A percentile compares a stretch with the other conserved stretches of the same genome.
Evolutionary conservation across 2,329 filamentous ascomycete species (phyloP).

Genomic region (Massarina eburnea): DNA sequence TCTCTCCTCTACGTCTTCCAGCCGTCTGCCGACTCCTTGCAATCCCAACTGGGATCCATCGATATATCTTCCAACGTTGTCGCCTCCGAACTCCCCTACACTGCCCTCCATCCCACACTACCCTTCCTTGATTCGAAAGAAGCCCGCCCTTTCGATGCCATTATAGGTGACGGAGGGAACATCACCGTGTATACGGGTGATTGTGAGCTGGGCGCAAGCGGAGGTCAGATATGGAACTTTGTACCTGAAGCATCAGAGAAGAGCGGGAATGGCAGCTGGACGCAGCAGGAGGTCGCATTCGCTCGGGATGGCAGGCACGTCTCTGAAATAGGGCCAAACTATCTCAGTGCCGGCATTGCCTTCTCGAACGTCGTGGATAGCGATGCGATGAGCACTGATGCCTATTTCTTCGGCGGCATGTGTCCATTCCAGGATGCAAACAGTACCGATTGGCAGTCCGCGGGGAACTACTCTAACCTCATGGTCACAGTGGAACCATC

Average conservation of each 20-base stretch:
- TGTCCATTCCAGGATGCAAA: constrained; percentile 57
- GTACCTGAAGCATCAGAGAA: constrained; percentile 47
- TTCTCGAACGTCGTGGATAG: constrained; percentile 66
- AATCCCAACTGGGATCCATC: constrained; percentile 63
- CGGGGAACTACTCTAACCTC: constrained; percentile 75
- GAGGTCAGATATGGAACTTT: constrained; percentile 69
- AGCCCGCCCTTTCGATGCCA: constrained; percentile 65
- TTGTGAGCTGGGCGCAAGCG: constrained; percentile 59
- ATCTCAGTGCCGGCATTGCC: constrained; percentile 62
- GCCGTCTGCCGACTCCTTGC: constrained; percentile 50
- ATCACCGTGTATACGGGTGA: constrained; percentile 75
- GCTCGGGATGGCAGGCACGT: constrained; percentile 37
- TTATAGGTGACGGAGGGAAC: constrained; percentile 67
- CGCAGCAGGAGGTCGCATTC: constrained; percentile 43
- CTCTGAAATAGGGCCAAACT: constrained; percentile 54
- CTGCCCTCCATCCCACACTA: constrained; percentile 57
- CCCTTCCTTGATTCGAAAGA: constrained; percentile 62
- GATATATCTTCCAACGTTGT: constrained; percentile 63
- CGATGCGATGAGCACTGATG: constrained; percentile 54
- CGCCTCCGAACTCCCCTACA: constrained; percentile 46
- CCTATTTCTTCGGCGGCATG: constrained; percentile 89
- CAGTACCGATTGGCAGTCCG: constrained; percentile 62
- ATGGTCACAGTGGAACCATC: constrained; percentile 69
- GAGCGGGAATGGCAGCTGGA: constrained; percentile 59
- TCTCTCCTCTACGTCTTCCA: constrained; percentile 71